Evolutionary conservation across 108 stramenopile species (phyloP), one percentile per base, ranked within the genome.

Genomic region (Cyclotella kingstonii): DNA sequence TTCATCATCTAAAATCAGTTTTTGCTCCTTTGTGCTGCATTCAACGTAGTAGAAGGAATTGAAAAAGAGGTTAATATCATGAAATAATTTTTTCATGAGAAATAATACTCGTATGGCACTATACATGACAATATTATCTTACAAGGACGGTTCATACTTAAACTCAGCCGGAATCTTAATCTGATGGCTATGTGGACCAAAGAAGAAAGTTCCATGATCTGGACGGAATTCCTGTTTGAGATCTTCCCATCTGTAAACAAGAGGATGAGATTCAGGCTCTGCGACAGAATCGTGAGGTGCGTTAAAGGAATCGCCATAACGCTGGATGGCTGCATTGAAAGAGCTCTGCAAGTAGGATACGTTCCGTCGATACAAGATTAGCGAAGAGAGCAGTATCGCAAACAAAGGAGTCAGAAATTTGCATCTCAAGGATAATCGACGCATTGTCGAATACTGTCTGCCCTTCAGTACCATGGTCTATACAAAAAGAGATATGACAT

Each of bases 1-100:
- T 5, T 63, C 51, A 34, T 72, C 70, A 9, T 72, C 52, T 18
- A 72, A 28, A 44, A 72, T 22, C 10, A 45, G 17, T 11, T 31
- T 40, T 35, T 72, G 70, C 8, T 50, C 10, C 3, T 47, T 25
- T 0, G 25, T 49, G 51, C 57, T 54, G 15, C 5, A 21, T 34
- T 1, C 2, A 38, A 21, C 12, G 2, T 6, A 50, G 10, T 21
- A n/a, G n/a, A n/a, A n/a, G n/a, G n/a, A n/a, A n/a, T n/a, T n/a
- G n/a, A n/a, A n/a, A n/a, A n/a, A n/a, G n/a, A n/a, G n/a, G n/a
- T n/a, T n/a, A n/a, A n/a, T n/a, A n/a, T n/a, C n/a, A n/a, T n/a
- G n/a, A n/a, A n/a, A n/a, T n/a, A n/a, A n/a, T n/a, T n/a, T n/a
- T n/a, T n/a, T n/a, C n/a, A n/a, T n/a, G n/a, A n/a, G n/a, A 2